Evolutionary conservation across 176 grass and related monocot genomes (phyloP), one percentile per base, ranked within the genome.

Genomic region (Elymus sibiricus): DNA sequence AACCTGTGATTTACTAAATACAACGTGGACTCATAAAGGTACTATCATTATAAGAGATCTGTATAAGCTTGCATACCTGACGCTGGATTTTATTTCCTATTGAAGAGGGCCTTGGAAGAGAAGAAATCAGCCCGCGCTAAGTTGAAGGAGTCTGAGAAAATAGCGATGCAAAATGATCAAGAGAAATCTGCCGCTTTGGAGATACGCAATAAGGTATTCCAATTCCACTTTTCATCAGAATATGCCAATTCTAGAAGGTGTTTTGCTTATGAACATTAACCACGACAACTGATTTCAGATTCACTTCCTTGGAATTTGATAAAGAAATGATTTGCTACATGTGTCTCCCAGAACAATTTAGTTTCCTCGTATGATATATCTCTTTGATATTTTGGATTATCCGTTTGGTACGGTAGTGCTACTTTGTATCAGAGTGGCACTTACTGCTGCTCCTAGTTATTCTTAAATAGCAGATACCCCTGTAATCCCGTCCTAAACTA

Each of bases 91-190:
- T 83, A 42, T 77, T 82, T 89, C 43, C 53, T 74, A 32, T 76
- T n/a, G 81, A 89, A 95, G 95, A 89, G 82, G 40, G 90, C 78
- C 13, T 71, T 95, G 26, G 96, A 95, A 69, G 96, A 95, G 79
- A 98, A 94, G 82, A 98, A 94, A 58, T 66, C 81, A 39, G 75
- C 56, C 49, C 90, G 81, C 84, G 71, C 80, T 79, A 79, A 95
- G 34, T 81, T 92, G 65, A 98, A 88, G 81, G 95, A 89, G 17
- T 68, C 70, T 7, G 88, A 92, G 87, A 98, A 93, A 79, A 81
- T 85, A 68, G 68, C 88, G 86, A 88, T 53, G 55, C 93, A 90
- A 34, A 94, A 82, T 55, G 75, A 88, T 51, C 86, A 94, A 72
- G 90, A 98, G 82, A 98, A 95, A 91, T 82, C 82, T 63, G 28